These are phyloP conservation scores for Saccharomyces hybrid DNA, from an alignment of 1,139 yeast genomes.

Conservation along the genomic window DNA sequence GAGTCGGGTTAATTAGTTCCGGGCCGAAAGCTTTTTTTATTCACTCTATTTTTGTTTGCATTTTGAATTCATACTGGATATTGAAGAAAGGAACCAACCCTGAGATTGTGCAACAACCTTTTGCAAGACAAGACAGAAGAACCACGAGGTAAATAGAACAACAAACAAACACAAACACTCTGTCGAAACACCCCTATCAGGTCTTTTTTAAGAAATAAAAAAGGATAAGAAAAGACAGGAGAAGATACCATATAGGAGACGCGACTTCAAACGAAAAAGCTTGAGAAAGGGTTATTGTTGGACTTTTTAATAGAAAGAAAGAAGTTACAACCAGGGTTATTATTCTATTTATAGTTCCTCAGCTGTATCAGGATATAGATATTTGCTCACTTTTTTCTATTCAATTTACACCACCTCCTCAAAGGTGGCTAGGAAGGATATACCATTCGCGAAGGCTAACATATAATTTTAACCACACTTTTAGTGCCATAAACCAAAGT, in stretches of 20 bases:
- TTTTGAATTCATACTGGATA: not conserved
- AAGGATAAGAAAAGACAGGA: conserved; percentile 1
- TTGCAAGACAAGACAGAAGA: not conserved
- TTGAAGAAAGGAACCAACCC: not conserved
- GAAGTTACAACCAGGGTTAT: not conserved
- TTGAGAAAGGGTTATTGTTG: not conserved
- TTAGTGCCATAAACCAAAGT: not conserved
- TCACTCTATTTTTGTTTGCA: not conserved
- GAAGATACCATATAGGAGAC: not conserved
- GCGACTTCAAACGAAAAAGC: not conserved
- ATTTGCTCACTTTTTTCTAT: not conserved
- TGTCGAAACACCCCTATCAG: not conserved
- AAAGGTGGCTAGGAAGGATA: not conserved
- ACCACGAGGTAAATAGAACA: conserved; percentile 1
- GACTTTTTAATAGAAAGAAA: not conserved
- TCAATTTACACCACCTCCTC: not conserved
- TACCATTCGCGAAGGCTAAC: not conserved
- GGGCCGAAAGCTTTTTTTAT: not conserved
- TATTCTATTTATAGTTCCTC: not conserved
- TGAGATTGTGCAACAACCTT: not conserved
- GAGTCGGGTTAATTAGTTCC: not conserved
- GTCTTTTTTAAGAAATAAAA: not conserved
- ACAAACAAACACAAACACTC: not conserved
- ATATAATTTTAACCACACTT: not conserved
- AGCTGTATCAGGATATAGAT: not conserved